Base-by-base conservation (phyloP, 2,329 filamentous ascomycete species). In the Tolypocladium capitatum region DNA sequence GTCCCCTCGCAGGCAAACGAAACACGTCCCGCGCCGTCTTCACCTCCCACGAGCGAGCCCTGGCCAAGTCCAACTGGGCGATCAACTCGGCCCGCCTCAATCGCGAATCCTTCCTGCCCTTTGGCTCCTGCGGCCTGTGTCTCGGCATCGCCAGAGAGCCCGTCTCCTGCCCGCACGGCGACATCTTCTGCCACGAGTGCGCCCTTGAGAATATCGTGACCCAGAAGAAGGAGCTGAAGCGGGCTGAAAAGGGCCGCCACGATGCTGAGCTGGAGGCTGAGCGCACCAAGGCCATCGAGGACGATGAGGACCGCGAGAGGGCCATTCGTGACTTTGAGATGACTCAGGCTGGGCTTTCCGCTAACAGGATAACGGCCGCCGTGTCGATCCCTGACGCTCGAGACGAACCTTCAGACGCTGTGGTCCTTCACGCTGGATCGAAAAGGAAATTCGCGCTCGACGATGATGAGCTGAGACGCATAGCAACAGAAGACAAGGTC, bases 181-280 rank as follows among this genome's bases (percentile, higher is more conserved):
- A 97, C 64, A 74, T 98, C 14, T 97, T 97, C 70, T 98, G 91
- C 65, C 82, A 88, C 56, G 92, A 97, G 69, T 98, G 91, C 68
- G 90, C 89, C 9, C 78, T 97, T 46, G 82, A 74, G 55, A 95
- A 97, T 58, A 81, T 98, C n/a, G 74, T 97, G 1, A 78, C 88
- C 1, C 91, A 98, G 66, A 83, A 87, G 56, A 86, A 90, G 68
- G 92, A 97, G 61, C 90, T 94, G 53, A 92, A 89, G 63, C 79
- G 92, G 0, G 61, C 86, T 2, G 86, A 87, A 51, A 84, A 79
- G 55, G 74, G 77, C 21, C 72, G 77, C 20, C 80, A 83, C 53
- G 69, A 75, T 30, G 76, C 79, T 28, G 71, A 74, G 51, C 73
- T 76, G 47, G 84, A 89, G 27, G 70, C 74, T 7, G 72, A 74